Evolutionary conservation across 306 rosid genomes (phyloP).

Genomic region (Canavalia ensiformis): DNA sequence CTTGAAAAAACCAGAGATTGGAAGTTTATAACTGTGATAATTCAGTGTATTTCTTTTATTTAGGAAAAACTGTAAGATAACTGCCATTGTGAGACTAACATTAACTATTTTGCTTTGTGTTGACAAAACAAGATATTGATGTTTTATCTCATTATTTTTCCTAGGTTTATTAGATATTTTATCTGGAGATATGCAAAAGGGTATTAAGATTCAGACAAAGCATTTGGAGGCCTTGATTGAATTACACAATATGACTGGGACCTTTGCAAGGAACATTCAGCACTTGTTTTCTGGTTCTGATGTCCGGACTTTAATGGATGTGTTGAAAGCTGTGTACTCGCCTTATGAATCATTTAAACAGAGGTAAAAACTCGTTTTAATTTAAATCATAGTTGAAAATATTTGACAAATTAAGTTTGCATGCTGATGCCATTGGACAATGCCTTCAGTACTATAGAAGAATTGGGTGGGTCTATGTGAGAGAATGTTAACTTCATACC

Average conservation of each 20-base stretch:
- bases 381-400: background rate
- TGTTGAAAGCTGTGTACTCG: slow-evolving; percentile 79
- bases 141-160: slow-evolving; percentile 45
- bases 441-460: slow-evolving; percentile 17
- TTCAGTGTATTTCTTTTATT: slow-evolving; percentile 27
- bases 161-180: slow-evolving; percentile 87
- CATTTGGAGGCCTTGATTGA: slow-evolving; percentile 93
- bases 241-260: slow-evolving; percentile 89
- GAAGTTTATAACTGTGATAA: slow-evolving; percentile 21
- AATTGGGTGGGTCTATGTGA: slow-evolving; percentile 10
- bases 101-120: slow-evolving; percentile 28
- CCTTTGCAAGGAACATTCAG: slow-evolving; percentile 95
- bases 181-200: slow-evolving; percentile 98
- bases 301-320: slow-evolving; percentile 73
- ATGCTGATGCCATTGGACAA: slow-evolving; percentile 10
- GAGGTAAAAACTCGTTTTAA: slow-evolving; percentile 63
- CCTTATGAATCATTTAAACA: slow-evolving; percentile 95
- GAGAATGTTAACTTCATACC: slow-evolving; percentile 35
- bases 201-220: slow-evolving; percentile 89
- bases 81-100: background rate
- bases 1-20: slow-evolving; percentile 15
- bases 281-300: slow-evolving; percentile 92
- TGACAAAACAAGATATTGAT: slow-evolving; percentile 31
- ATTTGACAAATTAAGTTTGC: slow-evolving; percentile 16
- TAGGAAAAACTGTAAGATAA: background rate